These are phyloP conservation scores for Kwoniella sp. DNA, from an alignment of 768 basidiomycete species.

Conservation along the genomic window DNA sequence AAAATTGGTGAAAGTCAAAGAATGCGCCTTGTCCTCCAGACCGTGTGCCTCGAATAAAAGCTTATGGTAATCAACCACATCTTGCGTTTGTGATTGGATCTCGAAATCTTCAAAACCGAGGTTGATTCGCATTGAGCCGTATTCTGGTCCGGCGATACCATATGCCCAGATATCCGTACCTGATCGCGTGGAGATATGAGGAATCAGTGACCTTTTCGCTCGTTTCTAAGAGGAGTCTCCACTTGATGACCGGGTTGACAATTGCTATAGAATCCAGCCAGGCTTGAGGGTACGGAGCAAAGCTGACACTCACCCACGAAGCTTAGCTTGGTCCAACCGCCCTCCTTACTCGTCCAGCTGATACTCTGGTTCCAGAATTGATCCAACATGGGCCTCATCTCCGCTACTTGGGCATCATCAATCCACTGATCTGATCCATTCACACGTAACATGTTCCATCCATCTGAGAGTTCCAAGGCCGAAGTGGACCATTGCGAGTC, in stretches of 20 bases:
- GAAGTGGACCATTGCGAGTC: slow-evolving; percentile 44
- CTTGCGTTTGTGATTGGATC: slow-evolving; percentile 5
- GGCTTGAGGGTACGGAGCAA: no score
- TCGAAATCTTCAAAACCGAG: slow-evolving; percentile 28
- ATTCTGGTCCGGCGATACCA: slow-evolving; percentile 30
- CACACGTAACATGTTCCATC: slow-evolving; percentile 46
- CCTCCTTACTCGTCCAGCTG: slow-evolving; percentile 35
- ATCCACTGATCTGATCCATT: slow-evolving; percentile 34
- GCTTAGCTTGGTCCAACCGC: slow-evolving; percentile 18
- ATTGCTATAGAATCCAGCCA: no score
- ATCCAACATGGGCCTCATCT: slow-evolving; percentile 25
- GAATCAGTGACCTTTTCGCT: no score
- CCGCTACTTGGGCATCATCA: slow-evolving; percentile 13
- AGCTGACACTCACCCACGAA: slow-evolving; percentile 33
- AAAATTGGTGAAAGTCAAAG: slow-evolving; percentile 21
- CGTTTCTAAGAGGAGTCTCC: no score
- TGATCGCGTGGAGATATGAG: no score
- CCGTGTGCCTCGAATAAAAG: slow-evolving; percentile 30
- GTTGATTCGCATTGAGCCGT: slow-evolving; percentile 24
- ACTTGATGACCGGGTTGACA: no score
- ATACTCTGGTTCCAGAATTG: slow-evolving; percentile 36
- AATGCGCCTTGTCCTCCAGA: slow-evolving; percentile 25
- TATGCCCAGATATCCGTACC: slow-evolving; percentile 39
- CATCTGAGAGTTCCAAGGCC: slow-evolving; percentile 26
- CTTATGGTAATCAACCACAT: slow-evolving; percentile 7